phyloP scores from a whole-genome alignment of 2,329 filamentous ascomycete species.

The Spiromastix sp. region DNA sequence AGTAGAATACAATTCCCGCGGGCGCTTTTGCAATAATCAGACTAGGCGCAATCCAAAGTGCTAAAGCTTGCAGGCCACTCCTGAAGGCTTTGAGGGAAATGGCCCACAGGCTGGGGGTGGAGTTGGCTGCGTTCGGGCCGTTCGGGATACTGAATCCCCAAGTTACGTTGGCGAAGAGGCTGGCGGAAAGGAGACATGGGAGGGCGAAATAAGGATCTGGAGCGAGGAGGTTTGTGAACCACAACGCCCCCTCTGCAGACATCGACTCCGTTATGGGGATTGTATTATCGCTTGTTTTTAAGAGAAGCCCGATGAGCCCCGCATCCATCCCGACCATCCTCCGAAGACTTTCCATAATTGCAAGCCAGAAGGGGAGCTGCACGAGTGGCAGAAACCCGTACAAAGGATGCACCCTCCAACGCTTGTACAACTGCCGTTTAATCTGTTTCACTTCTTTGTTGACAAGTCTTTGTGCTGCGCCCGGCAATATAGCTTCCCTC shows the following conservation, averaged over 20 bases:
- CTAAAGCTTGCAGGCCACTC: constrained; percentile 25
- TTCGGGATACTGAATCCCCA: too few species aligned
- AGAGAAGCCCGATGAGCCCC: constrained; percentile 16
- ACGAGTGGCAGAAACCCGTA: constrained; percentile 24
- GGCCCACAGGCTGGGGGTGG: too few species aligned
- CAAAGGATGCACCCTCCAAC: constrained; percentile 25
- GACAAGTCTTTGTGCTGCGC: constrained; percentile 11
- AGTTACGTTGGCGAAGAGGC: constrained; percentile 40
- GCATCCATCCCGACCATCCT: constrained; percentile 35
- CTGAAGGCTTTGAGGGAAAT: constrained; percentile 19
- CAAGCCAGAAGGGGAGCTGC: constrained; percentile 38
- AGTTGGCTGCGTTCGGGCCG: too few species aligned
- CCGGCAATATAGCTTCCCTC: constrained; percentile 7
- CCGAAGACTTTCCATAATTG: constrained; percentile 38
- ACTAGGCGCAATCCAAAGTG: constrained; percentile 29
- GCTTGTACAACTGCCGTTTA: constrained; percentile 19
- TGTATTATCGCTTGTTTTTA: constrained; percentile 7
- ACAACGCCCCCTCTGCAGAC: constrained; percentile 47
- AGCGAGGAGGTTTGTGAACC: constrained; percentile 48
- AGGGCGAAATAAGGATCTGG: constrained; percentile 43
- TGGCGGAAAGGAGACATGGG: constrained; percentile 38
- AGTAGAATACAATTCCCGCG: constrained; percentile 39
- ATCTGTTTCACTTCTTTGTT: constrained; percentile 17
- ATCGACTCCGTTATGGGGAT: constrained; percentile 39
- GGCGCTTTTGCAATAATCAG: constrained; percentile 29